Evolutionary conservation across 345 rosid genomes (phyloP).

Genomic region (Cardamine resedifolia): DNA sequence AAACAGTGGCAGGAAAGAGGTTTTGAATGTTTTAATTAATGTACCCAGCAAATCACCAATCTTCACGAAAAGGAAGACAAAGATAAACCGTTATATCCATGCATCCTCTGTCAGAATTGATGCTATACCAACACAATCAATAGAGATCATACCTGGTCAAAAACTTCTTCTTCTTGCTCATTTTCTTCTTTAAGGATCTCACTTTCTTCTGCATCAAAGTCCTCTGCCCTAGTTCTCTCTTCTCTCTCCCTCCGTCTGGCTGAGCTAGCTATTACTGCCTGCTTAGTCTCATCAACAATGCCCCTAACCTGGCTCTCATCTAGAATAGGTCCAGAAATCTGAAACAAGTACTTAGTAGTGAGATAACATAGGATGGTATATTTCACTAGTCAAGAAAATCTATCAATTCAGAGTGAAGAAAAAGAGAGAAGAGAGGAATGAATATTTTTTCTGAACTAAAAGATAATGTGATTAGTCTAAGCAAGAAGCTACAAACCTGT

Average conservation of each 20-base stretch:
- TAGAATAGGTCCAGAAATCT: slow-evolving; percentile 59
- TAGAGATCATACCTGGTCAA: slow-evolving; percentile 49
- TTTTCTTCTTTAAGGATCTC: slow-evolving; percentile 69
- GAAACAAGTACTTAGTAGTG: background rate
- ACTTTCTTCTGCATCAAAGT: slow-evolving; percentile 70
- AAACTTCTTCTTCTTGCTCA: slow-evolving; percentile 76
- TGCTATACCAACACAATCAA: background rate
- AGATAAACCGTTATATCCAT: slow-evolving; percentile 10
- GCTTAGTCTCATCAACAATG: slow-evolving; percentile 61
- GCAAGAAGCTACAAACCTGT: slow-evolving; percentile 48
- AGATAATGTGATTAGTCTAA: background rate
- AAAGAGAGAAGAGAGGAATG: background rate
- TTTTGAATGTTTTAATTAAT: slow-evolving; percentile 60
- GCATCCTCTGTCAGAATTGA: background rate
- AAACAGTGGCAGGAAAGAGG: slow-evolving; percentile 60
- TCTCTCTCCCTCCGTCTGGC: slow-evolving; percentile 59
- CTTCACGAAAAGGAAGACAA: slow-evolving; percentile 39
- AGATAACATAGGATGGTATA: background rate
- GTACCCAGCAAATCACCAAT: slow-evolving; percentile 76
- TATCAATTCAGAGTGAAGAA: background rate
- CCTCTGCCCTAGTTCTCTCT: slow-evolving; percentile 62
- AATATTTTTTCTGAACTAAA: background rate
- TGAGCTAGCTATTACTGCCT: slow-evolving; percentile 59
- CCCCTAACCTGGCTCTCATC: slow-evolving; percentile 62
- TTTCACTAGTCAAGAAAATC: background rate